Evolutionary conservation across 1,284 basidiomycete genomes (phyloP), one percentile per base, ranked within the genome.

Genomic region (Acaromyces ingoldii): DNA sequence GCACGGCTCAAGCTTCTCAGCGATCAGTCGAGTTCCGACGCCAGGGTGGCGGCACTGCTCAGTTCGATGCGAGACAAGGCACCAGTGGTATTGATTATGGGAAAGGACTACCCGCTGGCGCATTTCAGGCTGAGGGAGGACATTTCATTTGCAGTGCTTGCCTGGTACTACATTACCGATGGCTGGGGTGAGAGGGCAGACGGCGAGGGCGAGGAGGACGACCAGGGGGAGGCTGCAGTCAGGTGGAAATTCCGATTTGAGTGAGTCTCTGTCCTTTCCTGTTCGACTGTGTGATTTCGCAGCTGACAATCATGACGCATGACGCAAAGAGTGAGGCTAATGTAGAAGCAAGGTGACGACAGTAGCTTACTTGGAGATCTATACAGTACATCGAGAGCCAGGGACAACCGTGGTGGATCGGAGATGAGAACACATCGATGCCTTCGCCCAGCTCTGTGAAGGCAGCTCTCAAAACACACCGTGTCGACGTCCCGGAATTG

Each of bases 181-280:
- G 34, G 42, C 15, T 67, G 65, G 65, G 54, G 54, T 0, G 65
- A 67, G 21, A 22, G 41, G 11, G 64, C 63, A 24, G 33, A 13
- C 3, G 41, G 28, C 3, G 40, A 10, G 0, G 55, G 31, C 0
- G 19, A 42, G 17, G 21, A 13, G 24, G 7, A 9, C 7, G 51
- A 49, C 10, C 54, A 59, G 25, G 38, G 38, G 21, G 21, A 25
- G 38, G n/a, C n/a, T n/a, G n/a, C n/a, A n/a, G 56, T 67, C 0
- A 42, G 64, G 13, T 67, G 64, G 50, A 67, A 67, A 46, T 62
- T 67, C 15, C 47, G 64, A 5, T 67, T 67, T 40, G 60, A 65
- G 29, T 47, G n/a, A n/a, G n/a, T n/a, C n/a, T n/a, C n/a, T n/a
- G n/a, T n/a, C n/a, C n/a, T n/a, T n/a, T n/a, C n/a, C n/a, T n/a